Base-by-base conservation (phyloP, 2,329 filamentous ascomycete genomes). In the Didymellaceae sp. region DNA sequence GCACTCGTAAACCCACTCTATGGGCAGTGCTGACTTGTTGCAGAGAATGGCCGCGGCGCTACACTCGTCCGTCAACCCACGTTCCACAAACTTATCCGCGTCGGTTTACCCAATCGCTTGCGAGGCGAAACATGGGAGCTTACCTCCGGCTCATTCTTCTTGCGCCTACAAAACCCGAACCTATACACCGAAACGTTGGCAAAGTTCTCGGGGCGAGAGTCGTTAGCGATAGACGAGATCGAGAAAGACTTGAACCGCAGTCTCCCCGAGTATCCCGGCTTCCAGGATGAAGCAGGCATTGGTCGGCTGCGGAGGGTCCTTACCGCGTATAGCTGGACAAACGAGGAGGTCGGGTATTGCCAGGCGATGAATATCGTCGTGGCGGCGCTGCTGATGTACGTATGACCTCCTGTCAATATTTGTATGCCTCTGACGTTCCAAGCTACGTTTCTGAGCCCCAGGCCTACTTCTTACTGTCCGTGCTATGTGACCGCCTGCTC, bases 351-450 rank as follows among this genome's bases (percentile, higher is more conserved):
- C 46, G 94, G 94, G 60, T 99, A 99, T 75, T 99, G 94, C 73
- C 94, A 99, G 75, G 94, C 94, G 55, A 99, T 99, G 94, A 99
- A 99, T 74, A 99, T 99, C 62, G 94, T 99, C 25, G 93, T 97
- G 45, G 94, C 94, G 14, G 94, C 94, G n/a, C 78, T 99, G 50
- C 82, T 99, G 63, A 99, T 99, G 80, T 86, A 77, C 59, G 81
- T 76, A 42, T 58, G 30, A 39, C 57, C 59, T 51, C 33, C 38
- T 28, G 39, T 30, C 13, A 18, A 35, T 18, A 10, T 41, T 11
- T 22, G 41, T 44, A 52, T 31, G 40, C 43, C 44, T 65, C 67
- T 74, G 59, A 75, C 61, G 31, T 34, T 20, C 26, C 17, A 65
- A 87, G 84, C 65, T 97, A 97, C 78, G 96, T 96, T 86, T 97